Evolutionary conservation across 1,139 yeast species (phyloP), one percentile per base, ranked within the genome.

Genomic region (Lodderomyces margitis): DNA sequence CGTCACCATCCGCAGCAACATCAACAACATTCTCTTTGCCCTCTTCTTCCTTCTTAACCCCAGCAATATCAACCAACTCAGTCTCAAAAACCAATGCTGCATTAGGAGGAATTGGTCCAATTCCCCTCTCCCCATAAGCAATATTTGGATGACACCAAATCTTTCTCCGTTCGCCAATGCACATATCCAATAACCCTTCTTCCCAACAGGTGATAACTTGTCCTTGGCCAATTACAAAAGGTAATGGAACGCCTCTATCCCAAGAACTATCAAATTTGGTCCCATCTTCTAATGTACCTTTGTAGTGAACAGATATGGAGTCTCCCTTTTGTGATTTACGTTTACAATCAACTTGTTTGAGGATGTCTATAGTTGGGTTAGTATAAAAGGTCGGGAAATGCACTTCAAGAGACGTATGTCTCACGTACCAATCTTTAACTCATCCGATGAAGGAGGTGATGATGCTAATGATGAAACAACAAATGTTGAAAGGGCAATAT

Each of bases 161-260:
- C 53, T 77, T 80, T 57, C 96, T 79, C 67, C 81, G 76, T 62
- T 88, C 96, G 39, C 96, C 96, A 59, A 86, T 73, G 64, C 96
- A 88, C 92, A 87, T 86, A 41, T 82, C 68, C 36, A 57, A 52
- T 42, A 87, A 69, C 34, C 96, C 96, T 62, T 83, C 80, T 50
- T 88, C 96, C 96, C 96, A 88, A 47, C 96, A 96, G 51, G 73
- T 61, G 56, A 88, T 87, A 37, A 88, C 96, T 56, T 78, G 83
- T 15, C 92, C 91, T 27, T 68, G 64, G 37, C 96, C 96, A 43
- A 88, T 66, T 27, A 66, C 68, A 62, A 88, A 87, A 37, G 74
- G 65, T 51, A 88, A 69, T 41, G 96, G 96, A 27, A 65, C 58
- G 24, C 79, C 80, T 57, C 95, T 75, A 36, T 66, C 62, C 46